Base-by-base conservation (phyloP, 768 basidiomycete species). In the Suillus discolor region DNA sequence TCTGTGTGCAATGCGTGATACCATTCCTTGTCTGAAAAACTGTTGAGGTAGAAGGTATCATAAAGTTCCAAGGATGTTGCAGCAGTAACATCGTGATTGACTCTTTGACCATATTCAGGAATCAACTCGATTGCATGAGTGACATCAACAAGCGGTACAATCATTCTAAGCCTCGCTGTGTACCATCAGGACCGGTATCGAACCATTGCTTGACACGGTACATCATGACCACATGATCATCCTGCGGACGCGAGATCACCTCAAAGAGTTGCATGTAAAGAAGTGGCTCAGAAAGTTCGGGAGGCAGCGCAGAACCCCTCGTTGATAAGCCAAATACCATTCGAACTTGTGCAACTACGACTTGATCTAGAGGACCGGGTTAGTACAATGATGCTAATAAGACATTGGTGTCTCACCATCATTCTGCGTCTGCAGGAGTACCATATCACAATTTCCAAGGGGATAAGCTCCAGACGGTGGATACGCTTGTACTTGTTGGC, bases 1-100 rank as follows among this genome's bases (percentile, higher is more conserved):
- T 57, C 57, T 34, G 57, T 11, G 23, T 39, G 39, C 15, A 13
- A 12, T 15, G 5, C 0, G 18, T 57, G 28, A 6, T 57, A 57
- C 57, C 28, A 57, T 13, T 57, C 57, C 23, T 57, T 57, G 57
- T 57, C 57, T 34, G 57, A 57, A 6, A 34, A 57, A n/a, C n/a
- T 57, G 55, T 57, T 57, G 3, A 57, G 15, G 12, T 57, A 57
- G 4, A 57, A 57, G 5, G 31, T 39, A 39, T 57, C 28, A 16
- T 57, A 57, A 16, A 31, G 18, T 3, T 57, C 18, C 18, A 57
- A 39, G 20, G 25, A 57, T 5, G 28, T 57, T 4, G 28, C 23
- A 9, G 55, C 7, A 44, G 23, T 47, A 23, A 62, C 44, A 25
- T 41, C 13, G 6, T 0, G 42, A 41, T 62, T 47, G 1, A 62